These are phyloP conservation scores for Mallotus japonicus DNA, from an alignment of 441 rosid genomes.

Conservation along the genomic window DNA sequence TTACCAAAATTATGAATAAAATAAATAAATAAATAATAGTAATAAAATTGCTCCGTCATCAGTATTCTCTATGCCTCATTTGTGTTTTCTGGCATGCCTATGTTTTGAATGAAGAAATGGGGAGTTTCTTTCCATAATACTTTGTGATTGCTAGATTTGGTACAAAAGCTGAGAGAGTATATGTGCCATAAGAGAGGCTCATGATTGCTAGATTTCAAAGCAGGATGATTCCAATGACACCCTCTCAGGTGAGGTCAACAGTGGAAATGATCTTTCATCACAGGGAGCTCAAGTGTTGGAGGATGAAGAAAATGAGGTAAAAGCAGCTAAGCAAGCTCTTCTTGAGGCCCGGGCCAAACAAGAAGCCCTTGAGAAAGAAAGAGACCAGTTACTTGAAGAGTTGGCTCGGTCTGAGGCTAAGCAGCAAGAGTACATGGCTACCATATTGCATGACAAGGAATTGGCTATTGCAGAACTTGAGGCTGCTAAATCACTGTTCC, in stretches of 20 bases:
- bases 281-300: slow-evolving; percentile 18
- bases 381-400: slow-evolving; percentile 42
- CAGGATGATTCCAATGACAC: slow-evolving; percentile 34
- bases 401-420: slow-evolving; percentile 36
- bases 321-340: slow-evolving; percentile 36
- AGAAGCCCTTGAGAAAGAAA: slow-evolving; percentile 37
- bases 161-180: background rate
- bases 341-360: slow-evolving; percentile 36
- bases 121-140: background rate
- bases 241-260: slow-evolving; percentile 13
- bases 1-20: background rate
- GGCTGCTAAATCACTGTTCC: slow-evolving; percentile 36
- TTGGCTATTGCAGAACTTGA: slow-evolving; percentile 37
- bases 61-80: background rate
- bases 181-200: slow-evolving; percentile 7
- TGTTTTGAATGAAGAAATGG: background rate
- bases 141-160: background rate
- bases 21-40: background rate
- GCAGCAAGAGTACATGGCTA: slow-evolving; percentile 38
- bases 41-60: background rate
- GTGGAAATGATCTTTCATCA: slow-evolving; percentile 24
- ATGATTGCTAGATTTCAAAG: slow-evolving; percentile 18
- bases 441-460: slow-evolving; percentile 41
- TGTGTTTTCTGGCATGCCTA: background rate
- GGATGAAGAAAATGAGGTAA: slow-evolving; percentile 28